Conservation (phyloP, 805 yeast species). For the Pichia pseudocactophila region DNA sequence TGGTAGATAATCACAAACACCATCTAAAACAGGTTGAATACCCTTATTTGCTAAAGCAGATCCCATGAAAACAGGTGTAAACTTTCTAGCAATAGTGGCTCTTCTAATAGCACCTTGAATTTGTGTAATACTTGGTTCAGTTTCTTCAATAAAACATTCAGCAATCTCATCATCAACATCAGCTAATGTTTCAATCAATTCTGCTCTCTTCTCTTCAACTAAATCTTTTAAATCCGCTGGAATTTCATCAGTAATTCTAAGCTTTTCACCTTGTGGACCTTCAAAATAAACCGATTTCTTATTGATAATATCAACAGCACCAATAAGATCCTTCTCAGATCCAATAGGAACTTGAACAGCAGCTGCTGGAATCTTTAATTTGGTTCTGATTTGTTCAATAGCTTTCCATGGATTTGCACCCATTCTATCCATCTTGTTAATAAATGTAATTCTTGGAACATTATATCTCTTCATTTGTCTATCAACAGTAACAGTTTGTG, state of each 20-base stretch:
- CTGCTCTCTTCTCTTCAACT: constrained; percentile 82
- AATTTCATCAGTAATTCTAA: constrained; percentile 50
- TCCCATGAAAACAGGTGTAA: constrained; percentile 99
- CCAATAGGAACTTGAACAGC: constrained; percentile 98
- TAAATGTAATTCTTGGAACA: constrained; percentile 92
- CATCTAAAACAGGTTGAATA: constrained; percentile 90
- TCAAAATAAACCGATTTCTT: constrained; percentile 82
- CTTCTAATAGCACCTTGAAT: constrained; percentile 86
- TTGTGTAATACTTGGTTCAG: constrained; percentile 76
- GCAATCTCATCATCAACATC: constrained; percentile 98
- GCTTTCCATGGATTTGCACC: constrained; percentile 97
- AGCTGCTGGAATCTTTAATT: constrained; percentile 90
- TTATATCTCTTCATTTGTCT: constrained; percentile 98
- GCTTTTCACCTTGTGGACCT: constrained; percentile 80
- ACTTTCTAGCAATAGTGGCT: constrained; percentile 88
- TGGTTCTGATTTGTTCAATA: constrained; percentile 79
- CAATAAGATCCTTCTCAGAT: constrained; percentile 72
- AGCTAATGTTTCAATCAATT: constrained; percentile 87
- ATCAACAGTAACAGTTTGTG: constrained; percentile 97
- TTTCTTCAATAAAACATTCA: constrained; percentile 83
- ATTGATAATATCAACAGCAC: constrained; percentile 87
- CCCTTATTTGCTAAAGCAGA: constrained; percentile 96
- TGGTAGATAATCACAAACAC: constrained; percentile 92
- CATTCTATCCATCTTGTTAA: constrained; percentile 98
- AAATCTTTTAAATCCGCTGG: constrained; percentile 76